phyloP scores from a whole-genome alignment of 768 basidiomycete species.

The Calocera cornea region DNA sequence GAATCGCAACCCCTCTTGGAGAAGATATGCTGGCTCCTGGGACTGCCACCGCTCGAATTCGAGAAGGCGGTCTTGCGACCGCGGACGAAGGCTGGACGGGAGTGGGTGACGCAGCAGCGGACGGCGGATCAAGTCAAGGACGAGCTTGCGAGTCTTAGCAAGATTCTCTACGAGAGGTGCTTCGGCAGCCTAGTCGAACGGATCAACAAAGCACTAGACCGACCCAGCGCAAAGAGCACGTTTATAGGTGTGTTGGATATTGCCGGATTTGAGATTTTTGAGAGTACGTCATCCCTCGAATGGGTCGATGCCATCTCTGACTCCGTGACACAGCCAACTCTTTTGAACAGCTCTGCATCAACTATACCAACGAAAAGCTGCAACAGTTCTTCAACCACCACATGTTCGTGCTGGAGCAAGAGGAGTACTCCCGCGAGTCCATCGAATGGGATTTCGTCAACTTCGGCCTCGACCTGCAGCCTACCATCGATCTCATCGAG shows the following conservation, averaged over 20 bases:
- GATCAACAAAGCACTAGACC: slow-evolving; percentile 86
- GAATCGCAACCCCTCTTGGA: slow-evolving; percentile 21
- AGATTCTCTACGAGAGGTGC: slow-evolving; percentile 93
- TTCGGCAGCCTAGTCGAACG: slow-evolving; percentile 89
- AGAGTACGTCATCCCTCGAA: slow-evolving; percentile 7
- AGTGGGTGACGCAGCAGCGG: slow-evolving; percentile 91
- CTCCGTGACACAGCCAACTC: slow-evolving; percentile 42
- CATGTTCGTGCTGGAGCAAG: slow-evolving; percentile 99
- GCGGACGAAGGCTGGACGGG: slow-evolving; percentile 81
- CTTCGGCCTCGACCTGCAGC: slow-evolving; percentile 93
- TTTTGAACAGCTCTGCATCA: slow-evolving; percentile 96
- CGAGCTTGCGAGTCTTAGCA: slow-evolving; percentile 81
- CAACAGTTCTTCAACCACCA: slow-evolving; percentile 99
- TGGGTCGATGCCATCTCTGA: background rate
- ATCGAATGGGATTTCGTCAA: slow-evolving; percentile 98
- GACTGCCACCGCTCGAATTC: slow-evolving; percentile 76
- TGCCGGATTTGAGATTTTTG: slow-evolving; percentile 89
- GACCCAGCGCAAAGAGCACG: slow-evolving; percentile 78
- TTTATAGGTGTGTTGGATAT: slow-evolving; percentile 99
- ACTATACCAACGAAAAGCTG: slow-evolving; percentile 96
- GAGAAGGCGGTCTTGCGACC: slow-evolving; percentile 79
- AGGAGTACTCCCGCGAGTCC: slow-evolving; percentile 90
- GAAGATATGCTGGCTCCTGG: slow-evolving; percentile 75
- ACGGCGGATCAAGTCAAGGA: slow-evolving; percentile 85
- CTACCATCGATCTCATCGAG: slow-evolving; percentile 97